Evolutionary conservation across 2,329 filamentous ascomycete genomes (phyloP), one percentile per base, ranked within the genome.

Genomic region (Coniella lustricola): DNA sequence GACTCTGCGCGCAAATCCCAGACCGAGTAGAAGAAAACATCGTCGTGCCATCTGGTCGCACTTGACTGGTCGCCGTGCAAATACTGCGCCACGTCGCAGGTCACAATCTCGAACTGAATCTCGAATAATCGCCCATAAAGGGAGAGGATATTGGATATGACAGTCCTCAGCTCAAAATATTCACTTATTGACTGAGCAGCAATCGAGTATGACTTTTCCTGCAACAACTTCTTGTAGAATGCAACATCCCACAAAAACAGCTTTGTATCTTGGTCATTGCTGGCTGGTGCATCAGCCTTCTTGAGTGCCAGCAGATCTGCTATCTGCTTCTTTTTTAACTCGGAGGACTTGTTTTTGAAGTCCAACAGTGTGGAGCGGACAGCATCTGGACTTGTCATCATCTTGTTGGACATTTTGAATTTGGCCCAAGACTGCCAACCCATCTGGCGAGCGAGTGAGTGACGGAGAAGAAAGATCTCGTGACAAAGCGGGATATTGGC

Each of bases 221-320:
- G 21, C 4, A 75, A 70, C 46, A 77, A 59, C 0, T 70, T 71
- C 45, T 76, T 70, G 58, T 79, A 79, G 62, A 71, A 79, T 16
- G 46, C 65, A 53, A 76, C 69, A 48, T 81, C 77, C 76, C 76
- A 80, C 2, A 78, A 64, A 59, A 73, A 79, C 59, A 77, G 77
- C 44, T 68, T 65, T 7, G 64, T 66, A 34, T 70, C 66, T 29
- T 31, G 21, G 13, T 7, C 9, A 10, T 41, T 64, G 12, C 3
- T 22, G 4, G 7, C 61, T 5, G 59, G 7, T 64, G 42, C 75
- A 69, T 20, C 38, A 4, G 62, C 57, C 57, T 74, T 68, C 65
- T 80, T 79, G 37, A 79, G 58, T 46, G 68, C 62, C 54, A 74
- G 69, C 34, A 80, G 59, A 55, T 70, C 69, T 49, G 70, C 63